A percentile compares a stretch with the other conserved stretches of the same genome.
Evolutionary conservation across 345 rosid species (phyloP).

Genomic region (Ceriops zippeliana): DNA sequence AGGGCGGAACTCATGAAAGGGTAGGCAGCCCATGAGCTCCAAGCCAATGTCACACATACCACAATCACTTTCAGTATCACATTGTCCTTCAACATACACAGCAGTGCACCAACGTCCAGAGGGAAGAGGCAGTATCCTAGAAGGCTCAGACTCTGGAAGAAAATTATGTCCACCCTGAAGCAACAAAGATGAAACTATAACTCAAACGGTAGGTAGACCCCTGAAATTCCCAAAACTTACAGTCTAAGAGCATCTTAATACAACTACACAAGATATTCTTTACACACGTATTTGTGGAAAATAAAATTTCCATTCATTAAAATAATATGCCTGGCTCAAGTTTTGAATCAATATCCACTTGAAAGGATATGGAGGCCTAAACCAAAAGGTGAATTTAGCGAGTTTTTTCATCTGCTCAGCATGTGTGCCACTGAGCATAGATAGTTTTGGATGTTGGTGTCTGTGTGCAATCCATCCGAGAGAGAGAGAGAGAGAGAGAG

Average conservation of each 20-base stretch:
- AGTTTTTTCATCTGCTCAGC: too few species aligned
- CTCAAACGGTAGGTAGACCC: background rate
- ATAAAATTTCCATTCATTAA: background rate
- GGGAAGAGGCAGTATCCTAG: slow-evolving; percentile 87
- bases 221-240: background rate
- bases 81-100: slow-evolving; percentile 77
- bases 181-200: background rate
- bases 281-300: too few species aligned
- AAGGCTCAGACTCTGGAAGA: slow-evolving; percentile 84
- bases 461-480: background rate
- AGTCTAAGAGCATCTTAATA: background rate
- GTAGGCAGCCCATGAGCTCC: slow-evolving; percentile 97
- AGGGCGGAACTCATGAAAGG: slow-evolving; percentile 95
- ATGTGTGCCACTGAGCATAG: too few species aligned
- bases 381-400: background rate
- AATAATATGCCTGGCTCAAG: background rate
- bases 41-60: slow-evolving; percentile 67
- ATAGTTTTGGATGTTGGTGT: too few species aligned
- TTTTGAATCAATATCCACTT: background rate
- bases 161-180: slow-evolving; percentile 85
- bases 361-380: background rate
- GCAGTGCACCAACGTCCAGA: slow-evolving; percentile 71
- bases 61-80: slow-evolving; percentile 65
- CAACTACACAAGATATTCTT: too few species aligned
- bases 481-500: slow-evolving; percentile 5